Base-by-base conservation (phyloP, 1,284 basidiomycete species). In the Naganishia cerealis region DNA sequence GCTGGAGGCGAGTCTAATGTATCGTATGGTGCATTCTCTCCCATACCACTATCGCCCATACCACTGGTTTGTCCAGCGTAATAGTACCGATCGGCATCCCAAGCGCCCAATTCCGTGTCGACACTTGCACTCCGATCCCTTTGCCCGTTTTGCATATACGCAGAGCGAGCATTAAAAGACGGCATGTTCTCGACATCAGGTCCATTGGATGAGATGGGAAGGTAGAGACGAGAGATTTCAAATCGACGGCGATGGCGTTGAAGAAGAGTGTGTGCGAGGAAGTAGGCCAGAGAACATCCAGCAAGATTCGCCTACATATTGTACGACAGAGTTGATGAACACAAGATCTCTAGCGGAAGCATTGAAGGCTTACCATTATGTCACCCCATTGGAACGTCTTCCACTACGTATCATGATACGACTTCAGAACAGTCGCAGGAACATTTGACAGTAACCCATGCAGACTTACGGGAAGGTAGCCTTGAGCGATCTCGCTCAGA, bases 361-460 rank as follows among this genome's bases (percentile, higher is more conserved):
- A 50, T 36, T 15, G 26, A 21, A 39, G 13, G 71, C 73, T 43
- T 24, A 75, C 75, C 18, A 76, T 42, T 24, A 81, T 75, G 67
- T 81, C 80, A 48, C 77, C 75, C 67, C 75, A 74, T 67, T 81
- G 78, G 68, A 81, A 81, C 40, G 67, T 69, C 57, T 78, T 79
- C 75, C 75, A 79, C 77, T 79, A 67, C 4, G 24, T 18, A 39
- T 18, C 40, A 18, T 42, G 16, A 3, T 24, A 15, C 57, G 36
- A 21, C 42, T 40, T 39, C 10, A 12, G 40, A 38, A 59, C 48
- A 53, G 29, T 33, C 29, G 29, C 29, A 6, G 6, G 29, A 33
- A 33, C 6, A 33, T 33, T 33, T 33, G 29, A 6, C 29, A 33
- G 29, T 33, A 3, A 33, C 29, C 29, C 29, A 10, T 46, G 3